Evolutionary conservation across 108 stramenopile species (phyloP), one percentile per base, ranked within the genome.

Genomic region (Nitzschia sp.): DNA sequence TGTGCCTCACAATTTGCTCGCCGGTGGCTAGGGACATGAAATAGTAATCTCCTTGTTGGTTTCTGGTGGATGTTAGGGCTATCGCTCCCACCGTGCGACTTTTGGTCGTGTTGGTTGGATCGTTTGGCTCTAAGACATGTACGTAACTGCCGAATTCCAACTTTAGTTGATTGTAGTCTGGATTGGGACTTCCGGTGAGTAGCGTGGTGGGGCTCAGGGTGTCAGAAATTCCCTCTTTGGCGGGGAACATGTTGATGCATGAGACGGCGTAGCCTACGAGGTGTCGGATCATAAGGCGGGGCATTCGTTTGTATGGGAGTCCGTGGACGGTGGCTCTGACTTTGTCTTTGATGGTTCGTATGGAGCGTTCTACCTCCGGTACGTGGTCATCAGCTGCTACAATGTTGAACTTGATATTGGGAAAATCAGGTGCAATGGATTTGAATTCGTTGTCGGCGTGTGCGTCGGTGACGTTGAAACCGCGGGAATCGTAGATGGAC

Each of bases 301-400:
- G 79, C 17, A 67, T 12, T 11, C 20, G 39, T 15, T 17, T 14
- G 64, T 62, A 84, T 14, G 83, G 83, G 10, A 84, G 40, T 8
- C 43, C 56, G 51, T 63, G 20, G 44, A 42, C 46, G 26, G 48
- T 57, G 11, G 70, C 54, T 34, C 82, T 41, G 24, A 29, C 24
- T 15, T 76, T 21, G 38, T 83, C 79, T 54, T 83, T 79, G 41
- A 79, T 69, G 8, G 63, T 65, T 1, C 69, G 80, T n/a, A 74
- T 74, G 19, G 43, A 58, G 6, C 83, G 69, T 54, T 86, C 85
- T 22, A 80, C 62, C 48, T 67, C 80, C 15, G 76, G 73, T 0
- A 83, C 80, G 58, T 86, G 85, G 22, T 81, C 82, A 21, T 76
- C 71, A n/a, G 60, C 20, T 1, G 53, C 12, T 21, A 3, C 3